Conservation (phyloP, 1,284 basidiomycete genomes). For the Cryptococcus neoformans region DNA sequence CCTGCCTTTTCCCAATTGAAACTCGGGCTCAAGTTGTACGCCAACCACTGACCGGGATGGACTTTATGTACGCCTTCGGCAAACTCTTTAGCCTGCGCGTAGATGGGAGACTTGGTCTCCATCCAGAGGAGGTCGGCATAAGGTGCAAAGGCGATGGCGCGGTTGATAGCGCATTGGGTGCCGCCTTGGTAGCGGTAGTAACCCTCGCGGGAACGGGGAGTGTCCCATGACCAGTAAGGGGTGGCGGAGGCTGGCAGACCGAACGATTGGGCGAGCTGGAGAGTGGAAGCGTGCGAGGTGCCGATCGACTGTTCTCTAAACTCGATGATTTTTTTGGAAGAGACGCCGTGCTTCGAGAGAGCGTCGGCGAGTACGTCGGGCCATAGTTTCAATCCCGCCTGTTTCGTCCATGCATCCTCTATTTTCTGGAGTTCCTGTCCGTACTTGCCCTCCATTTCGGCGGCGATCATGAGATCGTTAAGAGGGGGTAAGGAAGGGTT, state of each 20-base stretch:
- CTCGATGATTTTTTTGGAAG: slow-evolving; percentile 41
- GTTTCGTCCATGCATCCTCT: slow-evolving; percentile 80
- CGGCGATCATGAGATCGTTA: slow-evolving; percentile 76
- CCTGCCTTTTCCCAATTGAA: slow-evolving; percentile 88
- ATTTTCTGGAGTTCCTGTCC: slow-evolving; percentile 78
- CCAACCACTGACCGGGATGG: slow-evolving; percentile 83
- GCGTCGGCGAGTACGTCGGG: slow-evolving; percentile 70
- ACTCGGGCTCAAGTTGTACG: slow-evolving; percentile 89
- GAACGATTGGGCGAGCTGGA: slow-evolving; percentile 73
- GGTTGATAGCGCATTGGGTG: slow-evolving; percentile 89
- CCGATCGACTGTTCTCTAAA: slow-evolving; percentile 33
- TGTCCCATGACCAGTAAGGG: slow-evolving; percentile 86
- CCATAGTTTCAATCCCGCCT: slow-evolving; percentile 78
- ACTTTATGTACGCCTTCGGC: slow-evolving; percentile 78
- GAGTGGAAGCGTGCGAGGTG: slow-evolving; percentile 64
- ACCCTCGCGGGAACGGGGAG: slow-evolving; percentile 89
- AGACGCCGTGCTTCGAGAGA: slow-evolving; percentile 62
- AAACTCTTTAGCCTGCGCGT: slow-evolving; percentile 90
- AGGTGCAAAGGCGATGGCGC: slow-evolving; percentile 88
- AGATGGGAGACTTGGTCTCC: slow-evolving; percentile 98
- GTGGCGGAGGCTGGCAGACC: slow-evolving; percentile 62
- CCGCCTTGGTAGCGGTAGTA: slow-evolving; percentile 93
- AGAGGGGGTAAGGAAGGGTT: slow-evolving; percentile 68
- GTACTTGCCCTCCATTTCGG: slow-evolving; percentile 73
- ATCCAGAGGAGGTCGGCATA: slow-evolving; percentile 93